phyloP scores from a whole-genome alignment of 495 filamentous ascomycete genomes.

The Filosporella fistucella region DNA sequence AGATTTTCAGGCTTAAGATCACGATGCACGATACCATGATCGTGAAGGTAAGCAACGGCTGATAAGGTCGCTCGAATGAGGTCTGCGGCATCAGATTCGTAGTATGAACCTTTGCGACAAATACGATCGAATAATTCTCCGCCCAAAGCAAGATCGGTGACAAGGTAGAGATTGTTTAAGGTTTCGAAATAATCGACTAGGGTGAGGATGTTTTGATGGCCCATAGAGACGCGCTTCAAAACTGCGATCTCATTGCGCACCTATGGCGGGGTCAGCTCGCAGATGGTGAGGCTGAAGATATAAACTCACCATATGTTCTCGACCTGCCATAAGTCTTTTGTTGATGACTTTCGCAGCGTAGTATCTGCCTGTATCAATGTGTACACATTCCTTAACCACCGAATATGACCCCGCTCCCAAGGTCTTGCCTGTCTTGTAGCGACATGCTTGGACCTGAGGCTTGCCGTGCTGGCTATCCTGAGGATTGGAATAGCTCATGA shows the following conservation, averaged over 20 bases:
- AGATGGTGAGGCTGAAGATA: background rate
- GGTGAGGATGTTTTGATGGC: slow-evolving; percentile 95
- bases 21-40: slow-evolving; percentile 96
- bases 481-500: slow-evolving; percentile 16
- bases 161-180: slow-evolving; percentile 98
- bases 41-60: slow-evolving; percentile 97
- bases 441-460: slow-evolving; percentile 48
- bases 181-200: slow-evolving; percentile 99
- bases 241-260: slow-evolving; percentile 98
- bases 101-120: slow-evolving; percentile 96
- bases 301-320: slow-evolving; percentile 87
- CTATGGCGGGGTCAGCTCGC: slow-evolving; percentile 36
- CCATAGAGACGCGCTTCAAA: slow-evolving; percentile 93
- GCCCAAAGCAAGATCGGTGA: slow-evolving; percentile 93
- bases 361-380: slow-evolving; percentile 95
- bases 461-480: slow-evolving; percentile 19
- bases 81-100: slow-evolving; percentile 93
- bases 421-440: slow-evolving; percentile 99
- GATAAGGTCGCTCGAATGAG: slow-evolving; percentile 92
- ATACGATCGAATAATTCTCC: slow-evolving; percentile 98
- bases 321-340: slow-evolving; percentile 93
- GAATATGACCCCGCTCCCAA: slow-evolving; percentile 95
- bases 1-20: slow-evolving; percentile 74
- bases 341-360: slow-evolving; percentile 99
- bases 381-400: slow-evolving; percentile 99